These are phyloP conservation scores for Blastomyces emzantsi DNA, from an alignment of 2,329 filamentous ascomycete genomes.

Conservation along the genomic window DNA sequence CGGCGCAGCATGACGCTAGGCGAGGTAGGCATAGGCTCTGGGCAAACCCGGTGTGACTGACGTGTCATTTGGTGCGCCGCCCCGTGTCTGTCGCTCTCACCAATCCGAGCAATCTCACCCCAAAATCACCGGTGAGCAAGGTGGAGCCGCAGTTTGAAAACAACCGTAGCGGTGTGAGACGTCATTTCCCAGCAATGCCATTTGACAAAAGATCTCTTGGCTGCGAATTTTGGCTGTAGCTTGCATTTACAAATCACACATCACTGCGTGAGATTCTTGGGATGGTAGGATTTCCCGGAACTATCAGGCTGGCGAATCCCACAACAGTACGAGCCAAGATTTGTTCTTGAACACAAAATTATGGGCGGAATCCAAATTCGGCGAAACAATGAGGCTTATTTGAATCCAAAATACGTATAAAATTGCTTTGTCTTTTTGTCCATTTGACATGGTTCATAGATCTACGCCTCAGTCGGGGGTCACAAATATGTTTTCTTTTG, in stretches of 20 bases:
- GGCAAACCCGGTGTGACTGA: conserved; percentile 4
- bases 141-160: background rate
- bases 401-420: background rate
- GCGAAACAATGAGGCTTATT: background rate
- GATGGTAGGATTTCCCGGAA: background rate
- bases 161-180: background rate
- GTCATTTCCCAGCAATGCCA: background rate
- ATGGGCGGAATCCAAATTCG: conserved; percentile 3
- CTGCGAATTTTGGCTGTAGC: background rate
- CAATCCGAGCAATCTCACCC: background rate
- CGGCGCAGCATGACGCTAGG: background rate
- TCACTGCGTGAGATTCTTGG: background rate
- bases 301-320: background rate
- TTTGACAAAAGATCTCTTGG: background rate
- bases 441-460: background rate
- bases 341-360: background rate
- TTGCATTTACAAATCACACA: conserved; percentile 9
- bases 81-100: background rate
- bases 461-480: background rate
- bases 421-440: background rate
- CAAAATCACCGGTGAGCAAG: background rate
- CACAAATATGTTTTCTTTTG: background rate
- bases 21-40: background rate
- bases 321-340: background rate
- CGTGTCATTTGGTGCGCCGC: conserved; percentile 6